Base-by-base conservation (phyloP, 805 yeast genomes). In the Myxozyma neotropica region DNA sequence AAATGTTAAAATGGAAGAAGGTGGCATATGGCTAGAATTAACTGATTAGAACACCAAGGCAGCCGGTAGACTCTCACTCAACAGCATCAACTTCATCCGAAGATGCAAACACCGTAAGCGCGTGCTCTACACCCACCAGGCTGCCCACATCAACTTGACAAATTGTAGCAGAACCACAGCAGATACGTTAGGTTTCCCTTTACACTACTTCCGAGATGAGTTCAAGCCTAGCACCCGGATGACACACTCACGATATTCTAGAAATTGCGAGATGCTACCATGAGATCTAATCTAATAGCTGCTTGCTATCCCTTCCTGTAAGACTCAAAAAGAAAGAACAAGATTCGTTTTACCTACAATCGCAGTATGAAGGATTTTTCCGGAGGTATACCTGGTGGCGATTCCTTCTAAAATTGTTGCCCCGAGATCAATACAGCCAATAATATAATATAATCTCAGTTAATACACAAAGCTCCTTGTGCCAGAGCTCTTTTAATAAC, bases 281-380 rank as follows among this genome's bases (percentile, higher is more conserved):
- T 19, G 13, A 19, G 12, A 21, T 40, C 15, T 8, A 17, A 40
- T 26, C n/a, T 24, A 26, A 15, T 7, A 27, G 27, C 35, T 35
- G 8, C 26, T 29, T 47, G 39, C 39, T 8, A 50, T 17, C 26
- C 38, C 47, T 13, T n/a, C 19, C 44, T n/a, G 24, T n/a, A 10
- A 23, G 31, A 17, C 33, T 47, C 29, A 39, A 39, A 38, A 48
- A 36, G 17, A 17, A 42, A 52, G n/a, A 27, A 27, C 31, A 35
- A 52, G 13, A 42, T 19, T 39, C 15, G 23, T 13, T 38, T 42
- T 38, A 52, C 44, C 40, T 35, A 52, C 49, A 40, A 40, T 29
- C 57, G 33, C 12, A 40, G 21, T 29, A 10, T 29, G 33, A 29
- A 29, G 10, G 33, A 29, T 29, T 29, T 7, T 29, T 10, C 10